Evolutionary conservation across 164 flowering plant species (phyloP).

Genomic region (Liquidambar formosana): DNA sequence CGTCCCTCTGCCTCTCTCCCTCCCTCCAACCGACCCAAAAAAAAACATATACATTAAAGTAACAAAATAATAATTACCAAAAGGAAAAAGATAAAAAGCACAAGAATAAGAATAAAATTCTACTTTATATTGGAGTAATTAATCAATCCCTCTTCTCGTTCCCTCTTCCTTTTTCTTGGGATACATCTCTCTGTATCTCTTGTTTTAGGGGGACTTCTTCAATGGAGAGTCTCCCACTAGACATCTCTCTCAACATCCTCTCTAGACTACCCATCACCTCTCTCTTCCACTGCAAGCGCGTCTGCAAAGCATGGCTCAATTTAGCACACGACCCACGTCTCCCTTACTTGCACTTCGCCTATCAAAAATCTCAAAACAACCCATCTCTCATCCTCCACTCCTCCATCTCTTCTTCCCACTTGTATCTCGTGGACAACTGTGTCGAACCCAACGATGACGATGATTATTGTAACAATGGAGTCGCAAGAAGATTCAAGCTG

Average conservation of each 20-base stretch:
- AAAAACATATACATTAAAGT: no score
- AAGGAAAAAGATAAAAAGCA: no score
- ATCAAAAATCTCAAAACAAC: neutral
- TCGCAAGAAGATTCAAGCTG: neutral
- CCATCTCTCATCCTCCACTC: neutral
- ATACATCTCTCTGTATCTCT: neutral
- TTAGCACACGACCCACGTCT: neutral
- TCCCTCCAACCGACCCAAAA: no score
- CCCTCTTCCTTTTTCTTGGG: no score
- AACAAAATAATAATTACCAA: no score
- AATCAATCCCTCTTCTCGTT: no score
- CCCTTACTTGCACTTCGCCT: neutral
- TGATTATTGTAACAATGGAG: no score
- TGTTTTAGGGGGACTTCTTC: no score
- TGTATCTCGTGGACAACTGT: neutral
- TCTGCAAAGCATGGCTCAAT: neutral
- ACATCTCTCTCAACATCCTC: neutral
- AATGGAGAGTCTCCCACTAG: neutral
- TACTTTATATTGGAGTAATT: no score
- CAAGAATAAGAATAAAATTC: no score
- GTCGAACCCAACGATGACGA: neutral
- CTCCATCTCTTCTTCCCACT: neutral
- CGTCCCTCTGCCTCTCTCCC: no score
- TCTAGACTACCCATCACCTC: neutral
- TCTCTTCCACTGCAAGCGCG: neutral